Percentiles rank a stretch among this genome's conserved stretches.
Conservation (phyloP, 306 rosid genomes). For the Sindora glabra region DNA sequence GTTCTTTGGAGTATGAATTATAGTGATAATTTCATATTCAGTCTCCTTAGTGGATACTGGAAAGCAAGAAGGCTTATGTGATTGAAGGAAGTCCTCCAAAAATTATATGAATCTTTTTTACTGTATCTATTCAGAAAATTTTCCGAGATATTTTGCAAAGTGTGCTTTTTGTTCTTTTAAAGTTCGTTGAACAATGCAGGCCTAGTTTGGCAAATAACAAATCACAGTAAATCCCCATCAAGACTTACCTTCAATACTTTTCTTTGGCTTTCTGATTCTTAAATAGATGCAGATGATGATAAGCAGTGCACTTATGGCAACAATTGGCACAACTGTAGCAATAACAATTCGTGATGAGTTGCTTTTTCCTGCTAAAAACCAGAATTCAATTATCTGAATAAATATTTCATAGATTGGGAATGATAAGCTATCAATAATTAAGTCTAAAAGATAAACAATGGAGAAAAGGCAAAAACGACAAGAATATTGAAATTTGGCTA, state of each 20-base stretch:
- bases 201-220: neutral
- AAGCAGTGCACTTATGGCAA: conserved; percentile 10
- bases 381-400: neutral
- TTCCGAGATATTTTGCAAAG: neutral
- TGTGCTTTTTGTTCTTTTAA: neutral
- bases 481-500: neutral
- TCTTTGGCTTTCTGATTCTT: conserved; percentile 9
- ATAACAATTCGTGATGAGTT: neutral
- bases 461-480: neutral
- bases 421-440: neutral
- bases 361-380: conserved; percentile 19
- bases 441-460: neutral
- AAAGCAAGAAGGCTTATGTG: too few species aligned
- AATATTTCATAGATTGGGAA: neutral
- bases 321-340: conserved; percentile 5
- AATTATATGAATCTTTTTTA: too few species aligned
- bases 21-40: too few species aligned
- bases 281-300: conserved; percentile 16
- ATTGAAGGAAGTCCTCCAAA: too few species aligned
- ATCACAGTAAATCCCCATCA: neutral
- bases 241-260: conserved; percentile 11
- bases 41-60: too few species aligned
- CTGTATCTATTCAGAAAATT: too few species aligned
- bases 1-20: too few species aligned
- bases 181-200: neutral